These are phyloP conservation scores for Tieghemiomyces parasiticus DNA, from an alignment of 192 early-diverging fungal species.

Conservation along the genomic window DNA sequence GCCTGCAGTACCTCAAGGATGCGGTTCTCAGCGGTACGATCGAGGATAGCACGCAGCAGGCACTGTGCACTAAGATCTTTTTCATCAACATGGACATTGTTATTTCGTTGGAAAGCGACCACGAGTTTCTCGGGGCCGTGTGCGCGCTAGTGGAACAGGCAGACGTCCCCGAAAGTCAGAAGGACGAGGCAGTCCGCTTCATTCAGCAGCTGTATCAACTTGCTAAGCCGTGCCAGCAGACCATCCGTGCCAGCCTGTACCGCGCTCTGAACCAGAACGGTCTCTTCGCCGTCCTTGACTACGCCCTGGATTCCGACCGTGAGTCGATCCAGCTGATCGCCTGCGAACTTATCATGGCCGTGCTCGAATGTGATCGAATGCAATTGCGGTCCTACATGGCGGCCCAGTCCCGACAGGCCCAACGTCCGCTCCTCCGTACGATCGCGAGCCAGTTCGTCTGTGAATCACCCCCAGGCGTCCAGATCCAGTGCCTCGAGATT, in stretches of 20 bases:
- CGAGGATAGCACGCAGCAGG: conserved; percentile 61
- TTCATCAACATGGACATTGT: conserved; percentile 80
- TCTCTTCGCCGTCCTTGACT: conserved; percentile 61
- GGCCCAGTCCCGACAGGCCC: conserved; percentile 36
- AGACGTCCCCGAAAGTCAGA: conserved; percentile 31
- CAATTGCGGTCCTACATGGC: conserved; percentile 54
- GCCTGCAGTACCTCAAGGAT: conserved; percentile 79
- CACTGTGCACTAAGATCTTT: conserved; percentile 59
- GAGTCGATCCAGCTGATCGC: conserved; percentile 39
- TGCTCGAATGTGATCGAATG: conserved; percentile 68
- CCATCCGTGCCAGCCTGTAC: conserved; percentile 38
- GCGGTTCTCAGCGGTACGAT: conserved; percentile 58
- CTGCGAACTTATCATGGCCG: conserved; percentile 48
- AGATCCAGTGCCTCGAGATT: conserved; percentile 55
- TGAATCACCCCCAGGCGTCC: conserved; percentile 46
- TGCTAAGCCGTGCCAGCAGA: conserved; percentile 49
- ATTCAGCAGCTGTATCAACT: conserved; percentile 65
- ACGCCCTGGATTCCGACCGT: conserved; percentile 41
- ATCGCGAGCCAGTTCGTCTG: conserved; percentile 46
- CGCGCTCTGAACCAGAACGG: conserved; percentile 63
- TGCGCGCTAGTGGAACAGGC: conserved; percentile 46
- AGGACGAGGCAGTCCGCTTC: conserved; percentile 63
- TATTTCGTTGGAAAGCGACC: conserved; percentile 49
- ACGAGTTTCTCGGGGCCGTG: conserved; percentile 47
- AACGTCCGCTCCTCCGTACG: conserved; percentile 41